A percentile compares a stretch with the other conserved stretches of the same genome.
phyloP scores from a whole-genome alignment of 345 rosid genomes.

The Populus nigra region DNA sequence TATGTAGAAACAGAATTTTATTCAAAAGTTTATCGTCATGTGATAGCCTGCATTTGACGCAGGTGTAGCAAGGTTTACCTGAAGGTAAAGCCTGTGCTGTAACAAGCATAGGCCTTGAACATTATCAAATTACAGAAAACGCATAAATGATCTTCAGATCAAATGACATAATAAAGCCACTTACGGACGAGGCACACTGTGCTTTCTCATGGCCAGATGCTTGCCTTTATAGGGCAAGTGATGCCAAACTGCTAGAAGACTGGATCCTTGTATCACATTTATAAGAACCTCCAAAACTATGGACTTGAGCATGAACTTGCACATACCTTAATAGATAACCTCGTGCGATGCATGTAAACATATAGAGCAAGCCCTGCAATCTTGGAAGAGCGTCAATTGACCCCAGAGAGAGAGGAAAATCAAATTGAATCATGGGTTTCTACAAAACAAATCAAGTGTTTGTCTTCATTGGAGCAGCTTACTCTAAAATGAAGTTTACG shows the following conservation, averaged over 20 bases:
- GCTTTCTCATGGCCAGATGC: neutral
- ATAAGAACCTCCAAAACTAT: neutral
- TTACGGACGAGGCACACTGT: neutral
- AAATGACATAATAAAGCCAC: neutral
- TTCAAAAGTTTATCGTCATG: neutral
- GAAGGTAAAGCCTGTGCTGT: neutral
- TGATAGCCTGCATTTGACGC: neutral
- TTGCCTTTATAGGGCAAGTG: neutral
- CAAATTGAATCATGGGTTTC: conserved; percentile 7
- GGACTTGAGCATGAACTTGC: neutral
- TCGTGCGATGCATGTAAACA: neutral
- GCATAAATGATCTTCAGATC: neutral
- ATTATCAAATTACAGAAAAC: neutral
- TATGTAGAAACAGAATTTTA: neutral
- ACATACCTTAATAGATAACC: neutral
- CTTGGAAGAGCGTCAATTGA: neutral
- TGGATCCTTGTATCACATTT: neutral
- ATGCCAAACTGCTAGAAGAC: neutral
- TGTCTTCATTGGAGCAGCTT: conserved; percentile 1
- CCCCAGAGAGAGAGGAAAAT: neutral
- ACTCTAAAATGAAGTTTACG: conserved; percentile 28
- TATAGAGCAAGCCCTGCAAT: neutral
- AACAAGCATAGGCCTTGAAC: neutral
- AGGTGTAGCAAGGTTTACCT: neutral
- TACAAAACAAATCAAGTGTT: neutral